Evolutionary conservation across 768 basidiomycete species (phyloP).

Genomic region (Favolaschia claudopus): DNA sequence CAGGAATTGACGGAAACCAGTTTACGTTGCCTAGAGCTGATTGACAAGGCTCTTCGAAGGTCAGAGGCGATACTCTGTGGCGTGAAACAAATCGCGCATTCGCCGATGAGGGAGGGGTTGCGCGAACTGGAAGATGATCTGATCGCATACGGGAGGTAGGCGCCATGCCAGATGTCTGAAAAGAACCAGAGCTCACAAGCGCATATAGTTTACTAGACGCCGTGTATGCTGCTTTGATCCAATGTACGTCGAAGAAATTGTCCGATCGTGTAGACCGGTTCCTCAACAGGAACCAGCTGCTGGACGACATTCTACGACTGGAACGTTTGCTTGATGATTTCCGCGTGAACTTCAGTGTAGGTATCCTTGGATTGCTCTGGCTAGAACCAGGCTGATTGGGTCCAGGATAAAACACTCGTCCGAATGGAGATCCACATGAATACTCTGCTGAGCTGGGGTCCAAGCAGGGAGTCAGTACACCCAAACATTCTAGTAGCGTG

Average conservation of each 20-base stretch:
- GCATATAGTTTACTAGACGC: constrained; percentile 7
- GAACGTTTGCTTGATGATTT: constrained; percentile 27
- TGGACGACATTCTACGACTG: constrained; percentile 24
- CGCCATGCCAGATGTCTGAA: neutral
- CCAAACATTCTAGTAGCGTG: neutral
- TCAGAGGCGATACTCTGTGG: constrained; percentile 19
- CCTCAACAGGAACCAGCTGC: constrained; percentile 21
- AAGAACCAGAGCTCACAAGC: constrained; percentile 2
- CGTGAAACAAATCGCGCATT: constrained; percentile 12
- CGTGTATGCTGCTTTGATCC: constrained; percentile 13
- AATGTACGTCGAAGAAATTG: constrained; percentile 22
- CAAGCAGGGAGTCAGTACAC: constrained; percentile 9
- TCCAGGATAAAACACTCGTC: constrained; percentile 22
- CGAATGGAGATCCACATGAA: constrained; percentile 27
- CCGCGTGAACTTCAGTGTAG: constrained; percentile 26
- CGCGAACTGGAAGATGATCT: constrained; percentile 23
- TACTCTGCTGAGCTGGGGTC: constrained; percentile 14
- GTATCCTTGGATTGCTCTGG: neutral
- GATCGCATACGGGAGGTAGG: constrained; percentile 14
- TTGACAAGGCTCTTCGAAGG: constrained; percentile 24
- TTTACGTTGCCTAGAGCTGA: constrained; percentile 26
- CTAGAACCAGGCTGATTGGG: neutral
- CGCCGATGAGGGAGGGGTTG: constrained; percentile 18
- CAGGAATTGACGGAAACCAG: constrained; percentile 26
- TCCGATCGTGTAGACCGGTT: constrained; percentile 17